A percentile compares a stretch with the other conserved stretches of the same genome.
These are phyloP conservation scores for Apophysomyces elegans DNA, from an alignment of 371 early-diverging fungal genomes.

Conservation along the genomic window DNA sequence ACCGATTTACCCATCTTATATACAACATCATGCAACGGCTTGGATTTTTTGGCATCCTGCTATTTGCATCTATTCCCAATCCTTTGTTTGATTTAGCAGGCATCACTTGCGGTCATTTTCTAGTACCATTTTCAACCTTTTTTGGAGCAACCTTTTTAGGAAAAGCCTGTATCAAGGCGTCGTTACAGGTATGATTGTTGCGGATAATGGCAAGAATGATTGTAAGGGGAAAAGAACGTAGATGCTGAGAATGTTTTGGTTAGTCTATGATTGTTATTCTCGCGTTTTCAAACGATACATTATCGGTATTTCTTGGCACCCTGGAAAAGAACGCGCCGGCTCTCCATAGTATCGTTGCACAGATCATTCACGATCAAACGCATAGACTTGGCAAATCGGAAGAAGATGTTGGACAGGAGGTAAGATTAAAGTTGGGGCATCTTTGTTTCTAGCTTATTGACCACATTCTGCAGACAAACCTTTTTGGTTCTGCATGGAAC, in stretches of 20 bases:
- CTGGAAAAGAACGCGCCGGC: conserved; percentile 20
- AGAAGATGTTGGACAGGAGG: conserved; percentile 18
- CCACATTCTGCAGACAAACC: conserved; percentile 36
- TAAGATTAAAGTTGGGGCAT: conserved; percentile 19
- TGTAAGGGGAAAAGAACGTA: not conserved
- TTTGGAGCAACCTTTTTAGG: conserved; percentile 93
- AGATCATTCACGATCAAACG: conserved; percentile 40
- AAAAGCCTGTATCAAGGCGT: conserved; percentile 86
- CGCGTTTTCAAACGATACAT: conserved; percentile 29
- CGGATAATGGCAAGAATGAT: not conserved
- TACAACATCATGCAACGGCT: conserved; percentile 68
- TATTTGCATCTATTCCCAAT: conserved; percentile 94
- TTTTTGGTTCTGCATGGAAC: conserved; percentile 73
- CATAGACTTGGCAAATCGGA: conserved; percentile 17
- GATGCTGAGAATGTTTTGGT: conserved; percentile 14
- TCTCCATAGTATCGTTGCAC: conserved; percentile 34
- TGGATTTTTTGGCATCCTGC: conserved; percentile 88
- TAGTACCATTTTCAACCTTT: conserved; percentile 89
- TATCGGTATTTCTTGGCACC: conserved; percentile 19
- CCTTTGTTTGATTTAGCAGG: conserved; percentile 96
- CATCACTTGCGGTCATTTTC: conserved; percentile 89
- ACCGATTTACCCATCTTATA: conserved; percentile 64
- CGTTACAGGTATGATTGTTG: conserved; percentile 65
- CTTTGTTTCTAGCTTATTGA: conserved; percentile 5
- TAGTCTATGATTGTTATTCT: conserved; percentile 33